A percentile compares a stretch with the other conserved stretches of the same genome.
Conservation (phyloP, 495 filamentous ascomycete genomes). For the Daldinia loculata region DNA sequence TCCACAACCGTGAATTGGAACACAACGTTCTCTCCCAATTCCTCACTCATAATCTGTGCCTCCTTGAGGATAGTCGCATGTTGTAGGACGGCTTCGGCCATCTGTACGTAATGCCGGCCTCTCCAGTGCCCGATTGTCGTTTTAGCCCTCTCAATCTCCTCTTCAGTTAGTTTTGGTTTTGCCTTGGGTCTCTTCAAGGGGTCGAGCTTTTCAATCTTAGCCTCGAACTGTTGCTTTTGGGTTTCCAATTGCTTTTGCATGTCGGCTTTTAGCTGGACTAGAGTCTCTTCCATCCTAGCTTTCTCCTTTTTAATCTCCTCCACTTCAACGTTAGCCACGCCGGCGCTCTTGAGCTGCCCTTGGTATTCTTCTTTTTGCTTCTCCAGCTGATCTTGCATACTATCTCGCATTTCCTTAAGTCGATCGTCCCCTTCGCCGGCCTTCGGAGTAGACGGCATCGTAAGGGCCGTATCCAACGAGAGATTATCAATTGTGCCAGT, state of each 20-base stretch:
- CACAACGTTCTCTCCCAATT: conserved; percentile 90
- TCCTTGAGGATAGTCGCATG: conserved; percentile 90
- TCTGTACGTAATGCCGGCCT: conserved; percentile 84
- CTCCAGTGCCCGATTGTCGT: conserved; percentile 77
- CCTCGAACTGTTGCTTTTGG: conserved; percentile 80
- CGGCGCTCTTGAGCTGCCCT: conserved; percentile 79
- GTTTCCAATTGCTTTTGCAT: conserved; percentile 81
- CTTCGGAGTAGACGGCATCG: conserved; percentile 90
- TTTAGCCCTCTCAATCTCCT: conserved; percentile 75
- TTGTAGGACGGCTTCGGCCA: conserved; percentile 93
- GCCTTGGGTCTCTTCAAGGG: conserved; percentile 59
- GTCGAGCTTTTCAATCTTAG: conserved; percentile 60
- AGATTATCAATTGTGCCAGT: conserved; percentile 96
- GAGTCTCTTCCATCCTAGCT: conserved; percentile 82
- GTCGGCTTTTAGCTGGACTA: conserved; percentile 80
- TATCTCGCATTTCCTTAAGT: conserved; percentile 77
- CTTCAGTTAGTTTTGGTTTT: conserved; percentile 70
- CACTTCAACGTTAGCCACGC: conserved; percentile 79
- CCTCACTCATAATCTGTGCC: conserved; percentile 97
- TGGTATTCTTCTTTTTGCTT: conserved; percentile 86
- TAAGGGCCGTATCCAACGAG: conserved; percentile 92
- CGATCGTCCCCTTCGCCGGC: conserved; percentile 77
- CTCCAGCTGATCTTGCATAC: conserved; percentile 88
- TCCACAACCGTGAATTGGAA: conserved; percentile 96
- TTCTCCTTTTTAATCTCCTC: conserved; percentile 88